Evolutionary conservation across 768 basidiomycete species (phyloP).

Genomic region (Dendrothele bispora): DNA sequence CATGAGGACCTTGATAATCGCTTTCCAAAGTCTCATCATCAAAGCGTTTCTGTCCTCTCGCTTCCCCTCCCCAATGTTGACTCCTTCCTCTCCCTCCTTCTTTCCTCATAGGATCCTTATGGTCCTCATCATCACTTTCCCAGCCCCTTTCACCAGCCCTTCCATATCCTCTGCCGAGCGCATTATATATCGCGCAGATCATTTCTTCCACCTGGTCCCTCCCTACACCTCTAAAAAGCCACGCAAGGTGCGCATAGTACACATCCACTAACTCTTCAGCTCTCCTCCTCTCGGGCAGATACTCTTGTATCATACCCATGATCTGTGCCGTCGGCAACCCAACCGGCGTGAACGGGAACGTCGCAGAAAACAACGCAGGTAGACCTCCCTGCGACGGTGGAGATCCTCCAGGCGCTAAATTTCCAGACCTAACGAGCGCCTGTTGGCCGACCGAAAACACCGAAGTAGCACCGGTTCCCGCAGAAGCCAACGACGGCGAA

Average conservation of each 20-base stretch:
- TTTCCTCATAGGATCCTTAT: too few species aligned
- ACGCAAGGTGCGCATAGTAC: slow-evolving; percentile 48
- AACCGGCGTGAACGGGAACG: slow-evolving; percentile 66
- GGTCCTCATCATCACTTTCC: slow-evolving; percentile 6
- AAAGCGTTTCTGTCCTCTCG: too few species aligned
- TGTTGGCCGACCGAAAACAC: too few species aligned
- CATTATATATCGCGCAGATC: slow-evolving; percentile 38
- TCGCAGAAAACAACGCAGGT: slow-evolving; percentile 62
- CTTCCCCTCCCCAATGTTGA: too few species aligned
- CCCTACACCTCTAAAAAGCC: slow-evolving; percentile 52
- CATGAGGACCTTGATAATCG: slow-evolving; percentile 45
- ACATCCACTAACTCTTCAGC: slow-evolving; percentile 44
- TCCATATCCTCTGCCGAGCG: slow-evolving; percentile 12
- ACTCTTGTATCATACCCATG: slow-evolving; percentile 48
- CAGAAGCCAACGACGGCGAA: too few species aligned
- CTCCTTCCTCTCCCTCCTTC: too few species aligned
- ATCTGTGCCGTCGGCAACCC: slow-evolving; percentile 43
- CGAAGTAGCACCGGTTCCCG: too few species aligned
- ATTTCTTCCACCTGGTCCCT: slow-evolving; percentile 46
- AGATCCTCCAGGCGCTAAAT: too few species aligned
- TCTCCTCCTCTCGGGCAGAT: slow-evolving; percentile 54
- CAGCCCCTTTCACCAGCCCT: slow-evolving; percentile 21
- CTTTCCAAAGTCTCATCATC: slow-evolving; percentile 26
- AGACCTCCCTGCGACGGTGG: too few species aligned
- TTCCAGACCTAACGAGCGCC: too few species aligned